Evolutionary conservation across 345 rosid genomes (phyloP).

Genomic region (Gossypium ekmanianum): DNA sequence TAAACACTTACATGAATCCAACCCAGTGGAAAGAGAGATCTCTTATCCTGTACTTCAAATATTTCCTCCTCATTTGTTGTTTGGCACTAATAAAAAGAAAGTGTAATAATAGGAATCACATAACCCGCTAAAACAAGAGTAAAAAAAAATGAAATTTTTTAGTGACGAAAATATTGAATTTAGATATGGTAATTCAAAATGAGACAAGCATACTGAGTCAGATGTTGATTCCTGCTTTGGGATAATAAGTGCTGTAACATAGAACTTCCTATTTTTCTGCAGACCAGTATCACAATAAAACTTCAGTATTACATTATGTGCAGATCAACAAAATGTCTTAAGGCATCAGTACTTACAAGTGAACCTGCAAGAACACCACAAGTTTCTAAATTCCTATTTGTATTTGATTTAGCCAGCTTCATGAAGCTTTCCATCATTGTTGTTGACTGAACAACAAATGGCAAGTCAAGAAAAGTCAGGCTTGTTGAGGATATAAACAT

Average conservation of each 20-base stretch:
- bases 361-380: conserved; percentile 97
- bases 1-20: conserved; percentile 92
- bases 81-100: conserved; percentile 59
- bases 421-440: conserved; percentile 88
- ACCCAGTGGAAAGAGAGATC: conserved; percentile 90
- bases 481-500: background rate
- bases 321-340: background rate
- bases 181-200: conserved; percentile 1
- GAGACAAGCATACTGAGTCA: conserved; percentile 58
- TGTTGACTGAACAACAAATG: conserved; percentile 59
- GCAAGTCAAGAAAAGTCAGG: conserved; percentile 1
- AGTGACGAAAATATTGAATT: conserved; percentile 5
- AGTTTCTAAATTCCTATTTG: conserved; percentile 83
- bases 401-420: conserved; percentile 89
- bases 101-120: background rate
- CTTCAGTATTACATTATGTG: conserved; percentile 17
- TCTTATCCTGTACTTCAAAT: conserved; percentile 95
- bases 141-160: background rate
- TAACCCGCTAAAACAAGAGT: background rate
- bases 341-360: conserved; percentile 57
- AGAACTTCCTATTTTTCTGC: conserved; percentile 90
- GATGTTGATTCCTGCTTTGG: conserved; percentile 98
- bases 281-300: conserved; percentile 19
- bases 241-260: conserved; percentile 83
- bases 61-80: conserved; percentile 96